phyloP scores from a whole-genome alignment of 139 green algal species.

The Picochlorum sp. region DNA sequence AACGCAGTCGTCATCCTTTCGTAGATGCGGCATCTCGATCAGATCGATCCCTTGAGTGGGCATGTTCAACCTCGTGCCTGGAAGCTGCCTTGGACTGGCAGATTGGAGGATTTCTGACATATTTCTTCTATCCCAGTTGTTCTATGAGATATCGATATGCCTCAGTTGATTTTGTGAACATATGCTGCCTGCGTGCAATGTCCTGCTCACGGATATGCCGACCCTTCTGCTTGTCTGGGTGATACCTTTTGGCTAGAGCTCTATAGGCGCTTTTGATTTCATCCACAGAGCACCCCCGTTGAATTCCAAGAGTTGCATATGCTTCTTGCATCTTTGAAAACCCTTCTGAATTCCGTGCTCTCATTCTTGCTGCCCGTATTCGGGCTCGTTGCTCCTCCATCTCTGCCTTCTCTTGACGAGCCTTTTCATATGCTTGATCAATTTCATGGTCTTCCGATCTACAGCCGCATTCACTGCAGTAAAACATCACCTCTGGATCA shows the following conservation, averaged over 20 bases:
- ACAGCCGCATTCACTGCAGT: conserved; percentile 24
- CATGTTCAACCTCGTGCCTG: too few relatives aligned
- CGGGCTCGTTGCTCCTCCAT: background rate
- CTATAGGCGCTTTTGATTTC: conserved; percentile 16
- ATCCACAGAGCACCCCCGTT: background rate
- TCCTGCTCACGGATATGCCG: background rate
- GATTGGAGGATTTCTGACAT: too few relatives aligned
- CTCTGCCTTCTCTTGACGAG: background rate
- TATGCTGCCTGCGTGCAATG: background rate
- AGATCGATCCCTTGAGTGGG: too few relatives aligned
- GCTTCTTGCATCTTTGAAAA: conserved; percentile 7
- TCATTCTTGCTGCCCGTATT: background rate
- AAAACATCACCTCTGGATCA: conserved; percentile 29
- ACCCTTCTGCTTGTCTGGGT: conserved; percentile 18
- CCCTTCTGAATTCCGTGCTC: background rate
- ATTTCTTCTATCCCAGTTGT: too few relatives aligned
- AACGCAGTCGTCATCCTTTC: too few relatives aligned
- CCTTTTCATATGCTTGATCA: conserved; percentile 3
- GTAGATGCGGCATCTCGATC: too few relatives aligned
- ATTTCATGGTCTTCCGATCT: conserved; percentile 11
- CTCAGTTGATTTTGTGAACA: background rate
- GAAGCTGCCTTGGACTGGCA: too few relatives aligned
- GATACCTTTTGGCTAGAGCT: conserved; percentile 12
- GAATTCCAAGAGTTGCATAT: conserved; percentile 11
- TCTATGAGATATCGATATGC: background rate